These are phyloP conservation scores for Emericellopsis cladophorae DNA, from an alignment of 2,329 filamentous ascomycete genomes.

Conservation along the genomic window DNA sequence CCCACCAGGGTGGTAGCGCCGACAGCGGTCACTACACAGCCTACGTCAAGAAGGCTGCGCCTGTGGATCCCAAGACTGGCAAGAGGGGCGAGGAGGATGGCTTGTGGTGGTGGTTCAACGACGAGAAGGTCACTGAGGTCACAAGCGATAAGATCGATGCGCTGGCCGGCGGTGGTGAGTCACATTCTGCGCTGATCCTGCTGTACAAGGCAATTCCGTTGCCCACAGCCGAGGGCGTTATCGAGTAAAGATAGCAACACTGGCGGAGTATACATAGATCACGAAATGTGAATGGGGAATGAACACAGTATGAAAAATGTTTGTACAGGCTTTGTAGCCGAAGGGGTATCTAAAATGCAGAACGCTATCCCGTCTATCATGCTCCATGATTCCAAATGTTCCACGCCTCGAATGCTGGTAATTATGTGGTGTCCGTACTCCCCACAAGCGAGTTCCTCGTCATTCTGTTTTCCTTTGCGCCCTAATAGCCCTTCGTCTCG, in stretches of 20 bases:
- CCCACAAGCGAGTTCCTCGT: neutral
- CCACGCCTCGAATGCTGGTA: no score
- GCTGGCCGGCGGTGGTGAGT: conserved; percentile 79
- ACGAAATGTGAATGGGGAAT: neutral
- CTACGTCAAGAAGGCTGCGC: conserved; percentile 84
- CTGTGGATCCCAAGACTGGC: conserved; percentile 61
- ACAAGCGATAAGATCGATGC: conserved; percentile 82
- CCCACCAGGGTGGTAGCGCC: conserved; percentile 90
- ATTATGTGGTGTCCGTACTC: no score
- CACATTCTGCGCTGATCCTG: conserved; percentile 69
- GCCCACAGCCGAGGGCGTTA: conserved; percentile 39
- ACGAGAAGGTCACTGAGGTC: conserved; percentile 92
- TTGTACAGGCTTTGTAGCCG: no score
- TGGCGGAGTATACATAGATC: neutral
- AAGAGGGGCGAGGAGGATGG: conserved; percentile 73
- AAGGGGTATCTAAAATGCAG: no score
- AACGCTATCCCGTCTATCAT: no score
- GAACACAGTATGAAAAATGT: no score
- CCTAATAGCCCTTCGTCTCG: conserved; percentile 1
- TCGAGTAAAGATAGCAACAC: conserved; percentile 4
- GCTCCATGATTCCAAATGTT: no score
- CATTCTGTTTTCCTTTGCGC: neutral
- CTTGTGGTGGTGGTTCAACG: conserved; percentile 99
- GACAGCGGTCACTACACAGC: conserved; percentile 98
- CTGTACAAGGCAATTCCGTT: conserved; percentile 66